phyloP scores from a whole-genome alignment of 352 stramenopile genomes.

The Phytophthora chlamydospora region DNA sequence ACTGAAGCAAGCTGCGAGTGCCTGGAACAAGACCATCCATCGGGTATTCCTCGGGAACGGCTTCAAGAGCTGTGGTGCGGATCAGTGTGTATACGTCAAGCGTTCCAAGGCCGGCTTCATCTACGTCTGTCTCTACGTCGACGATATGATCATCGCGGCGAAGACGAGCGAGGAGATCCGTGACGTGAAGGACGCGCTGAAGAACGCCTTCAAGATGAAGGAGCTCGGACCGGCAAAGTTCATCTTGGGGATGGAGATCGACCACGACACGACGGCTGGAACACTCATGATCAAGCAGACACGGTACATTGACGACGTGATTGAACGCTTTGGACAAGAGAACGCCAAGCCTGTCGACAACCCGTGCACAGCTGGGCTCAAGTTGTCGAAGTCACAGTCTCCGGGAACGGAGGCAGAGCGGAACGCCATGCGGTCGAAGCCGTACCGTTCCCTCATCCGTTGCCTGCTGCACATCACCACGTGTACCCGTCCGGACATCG shows the following conservation, averaged over 20 bases:
- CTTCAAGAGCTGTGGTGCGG: constrained; percentile 9
- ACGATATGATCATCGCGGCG: constrained; percentile 23
- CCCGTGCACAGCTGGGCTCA: not conserved
- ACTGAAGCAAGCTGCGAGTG: constrained; percentile 23
- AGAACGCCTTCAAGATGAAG: constrained; percentile 18
- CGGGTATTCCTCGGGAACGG: not conserved
- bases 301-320: constrained; percentile 7
- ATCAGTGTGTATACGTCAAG: constrained; percentile 14
- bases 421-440: not conserved
- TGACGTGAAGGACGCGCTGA: constrained; percentile 2
- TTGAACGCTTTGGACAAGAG: not conserved
- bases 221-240: constrained; percentile 10
- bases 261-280: not conserved
- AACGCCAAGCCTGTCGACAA: constrained; percentile 4
- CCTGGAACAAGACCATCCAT: constrained; percentile 23
- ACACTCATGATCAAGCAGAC: constrained; percentile 10
- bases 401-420: not conserved
- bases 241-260: constrained; percentile 22
- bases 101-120: not conserved
- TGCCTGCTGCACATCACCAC: no score
- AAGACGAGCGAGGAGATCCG: not conserved
- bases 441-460: no score
- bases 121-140: constrained; percentile 12
- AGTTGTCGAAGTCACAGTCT: constrained; percentile 7
- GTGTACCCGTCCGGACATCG: no score